Evolutionary conservation across 2,329 filamentous ascomycete genomes (phyloP), one percentile per base, ranked within the genome.

Genomic region (Sporothrix phasma): DNA sequence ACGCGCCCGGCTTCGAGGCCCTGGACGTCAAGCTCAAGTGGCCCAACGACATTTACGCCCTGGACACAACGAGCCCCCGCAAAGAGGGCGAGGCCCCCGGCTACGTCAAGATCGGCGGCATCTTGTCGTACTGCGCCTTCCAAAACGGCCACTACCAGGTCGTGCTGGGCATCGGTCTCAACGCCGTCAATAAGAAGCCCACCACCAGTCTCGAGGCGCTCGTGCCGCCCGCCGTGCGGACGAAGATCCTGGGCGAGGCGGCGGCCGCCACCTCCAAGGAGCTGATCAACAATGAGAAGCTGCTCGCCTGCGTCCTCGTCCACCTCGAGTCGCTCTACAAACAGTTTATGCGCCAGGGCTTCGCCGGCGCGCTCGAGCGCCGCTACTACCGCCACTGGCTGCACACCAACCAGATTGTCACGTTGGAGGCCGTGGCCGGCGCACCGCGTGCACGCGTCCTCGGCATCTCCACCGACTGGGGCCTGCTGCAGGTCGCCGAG

Each of bases 1-100:
- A 97, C 72, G 91, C 88, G 58, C 75, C 76, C 2, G 90, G 87
- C 7, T 97, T 95, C 74, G 80, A 84, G 5, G 79, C 84, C 0
- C 74, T 97, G 4, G 89, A 90, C 0, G 81, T 99, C 46, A 92
- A 89, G 73, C 77, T 99, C 37, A 99, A 99, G 75, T 99, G 94
- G 94, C 94, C 94, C 11, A 99, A 99, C 71, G 94, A 99, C 72
- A 90, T 99, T 63, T 93, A 91, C 71, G 88, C 87, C 0, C 79
- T 84, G 24, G 87, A 91, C 71, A 89, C 83, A 5, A 78, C 75
- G 4, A 22, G 26, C 13, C 31, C 51, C 19, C 31, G 51, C 51
- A 39, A 39, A 1, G 51, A 56, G 5, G 17, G 46, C 24, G 19
- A 19, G 11, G 22, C 13, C 6, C 29, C 5, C 49, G 37, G 24